phyloP scores from a whole-genome alignment of 192 early-diverging fungal genomes.

The Backusella sp. region DNA sequence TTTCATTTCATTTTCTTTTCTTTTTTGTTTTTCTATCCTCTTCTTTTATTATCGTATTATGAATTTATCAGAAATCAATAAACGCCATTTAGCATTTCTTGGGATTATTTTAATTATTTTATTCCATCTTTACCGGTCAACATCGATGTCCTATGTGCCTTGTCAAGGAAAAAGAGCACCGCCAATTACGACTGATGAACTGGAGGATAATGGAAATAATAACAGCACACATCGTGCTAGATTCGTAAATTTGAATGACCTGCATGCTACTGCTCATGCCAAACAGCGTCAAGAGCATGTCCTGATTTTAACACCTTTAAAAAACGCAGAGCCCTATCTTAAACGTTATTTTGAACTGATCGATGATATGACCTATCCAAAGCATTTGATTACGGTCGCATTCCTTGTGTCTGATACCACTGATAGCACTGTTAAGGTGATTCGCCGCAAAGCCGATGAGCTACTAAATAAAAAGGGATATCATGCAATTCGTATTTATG shows the following conservation, averaged over 20 bases:
- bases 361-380: constrained; percentile 48
- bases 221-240: neutral
- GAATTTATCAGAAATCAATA: neutral
- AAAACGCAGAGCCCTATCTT: constrained; percentile 53
- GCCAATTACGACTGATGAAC: neutral
- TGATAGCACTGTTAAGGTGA: constrained; percentile 47
- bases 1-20: neutral
- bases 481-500: constrained; percentile 47
- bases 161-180: neutral
- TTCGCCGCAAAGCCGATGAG: constrained; percentile 31
- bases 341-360: constrained; percentile 54
- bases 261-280: constrained; percentile 15
- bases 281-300: constrained; percentile 24
- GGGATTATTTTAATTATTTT: neutral
- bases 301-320: constrained; percentile 56
- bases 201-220: neutral
- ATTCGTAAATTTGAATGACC: constrained; percentile 21
- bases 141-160: neutral
- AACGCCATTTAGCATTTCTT: neutral
- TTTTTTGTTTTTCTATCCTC: neutral
- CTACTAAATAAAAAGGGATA: constrained; percentile 18
- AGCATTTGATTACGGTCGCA: constrained; percentile 45
- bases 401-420: constrained; percentile 60
- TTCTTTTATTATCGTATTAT: neutral
- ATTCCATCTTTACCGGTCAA: neutral